Conservation (phyloP, 176 grass and related monocot species). For the Themeda triandra region DNA sequence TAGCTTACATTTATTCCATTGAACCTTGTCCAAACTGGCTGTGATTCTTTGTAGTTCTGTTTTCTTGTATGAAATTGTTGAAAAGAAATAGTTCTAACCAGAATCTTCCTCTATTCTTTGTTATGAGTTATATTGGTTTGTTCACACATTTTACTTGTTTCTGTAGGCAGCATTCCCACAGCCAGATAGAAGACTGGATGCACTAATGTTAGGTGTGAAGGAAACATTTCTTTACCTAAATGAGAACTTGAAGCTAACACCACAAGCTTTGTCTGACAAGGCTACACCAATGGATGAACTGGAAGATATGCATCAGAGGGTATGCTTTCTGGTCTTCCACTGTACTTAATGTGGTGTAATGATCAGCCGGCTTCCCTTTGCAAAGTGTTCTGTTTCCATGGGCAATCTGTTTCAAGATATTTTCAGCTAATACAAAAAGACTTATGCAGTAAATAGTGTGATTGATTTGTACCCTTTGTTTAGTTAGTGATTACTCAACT, state of each 20-base stretch:
- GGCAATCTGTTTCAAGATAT: not conserved
- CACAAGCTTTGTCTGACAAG: constrained; percentile 91
- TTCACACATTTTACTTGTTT: constrained; percentile 12
- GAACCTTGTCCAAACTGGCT: not conserved
- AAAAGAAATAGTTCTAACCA: not conserved
- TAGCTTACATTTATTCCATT: not conserved
- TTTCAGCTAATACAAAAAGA: constrained; percentile 9
- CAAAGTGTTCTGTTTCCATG: not conserved
- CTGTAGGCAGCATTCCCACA: constrained; percentile 81
- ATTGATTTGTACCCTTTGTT: constrained; percentile 8
- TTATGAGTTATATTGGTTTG: constrained; percentile 13
- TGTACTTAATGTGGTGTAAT: not conserved
- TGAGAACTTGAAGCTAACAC: constrained; percentile 81
- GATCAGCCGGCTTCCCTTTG: not conserved
- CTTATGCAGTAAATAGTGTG: not conserved
- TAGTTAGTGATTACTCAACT: not conserved
- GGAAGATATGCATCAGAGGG: constrained; percentile 93
- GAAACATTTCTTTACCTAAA: constrained; percentile 77
- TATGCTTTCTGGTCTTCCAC: constrained; percentile 49
- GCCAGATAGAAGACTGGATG: constrained; percentile 91
- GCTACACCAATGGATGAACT: constrained; percentile 83
- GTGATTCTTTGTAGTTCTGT: not conserved
- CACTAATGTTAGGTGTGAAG: constrained; percentile 92
- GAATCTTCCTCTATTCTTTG: not conserved
- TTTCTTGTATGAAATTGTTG: not conserved